Evolutionary conservation across 148 eudicot genomes (phyloP).

Genomic region (Persicaria tinctoria): DNA sequence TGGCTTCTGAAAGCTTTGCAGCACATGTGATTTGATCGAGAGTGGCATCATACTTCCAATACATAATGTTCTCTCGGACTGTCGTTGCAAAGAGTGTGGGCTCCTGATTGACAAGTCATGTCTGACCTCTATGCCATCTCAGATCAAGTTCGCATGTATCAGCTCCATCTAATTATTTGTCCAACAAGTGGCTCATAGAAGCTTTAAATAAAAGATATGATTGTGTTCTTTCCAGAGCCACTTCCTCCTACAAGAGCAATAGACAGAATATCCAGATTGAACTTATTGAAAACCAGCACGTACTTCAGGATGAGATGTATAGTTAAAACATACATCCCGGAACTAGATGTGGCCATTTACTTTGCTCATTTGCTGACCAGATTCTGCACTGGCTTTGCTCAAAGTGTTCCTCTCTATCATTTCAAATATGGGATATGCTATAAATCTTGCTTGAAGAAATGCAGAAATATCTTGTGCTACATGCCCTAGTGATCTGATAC

Average conservation of each 20-base stretch:
- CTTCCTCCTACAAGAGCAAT: conserved; percentile 98
- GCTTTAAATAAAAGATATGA: conserved; percentile 82
- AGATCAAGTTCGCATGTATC: too few species aligned
- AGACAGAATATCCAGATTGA: conserved; percentile 65
- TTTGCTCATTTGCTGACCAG: conserved; percentile 42
- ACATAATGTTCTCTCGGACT: too few species aligned
- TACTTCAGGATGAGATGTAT: conserved; percentile 91
- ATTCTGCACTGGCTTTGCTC: conserved; percentile 36
- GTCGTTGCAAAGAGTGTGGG: too few species aligned
- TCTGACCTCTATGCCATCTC: too few species aligned
- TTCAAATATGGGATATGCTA: conserved; percentile 85
- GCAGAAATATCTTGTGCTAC: conserved; percentile 95
- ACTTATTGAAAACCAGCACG: conserved; percentile 46
- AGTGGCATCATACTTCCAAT: too few species aligned
- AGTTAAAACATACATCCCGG: conserved; percentile 71
- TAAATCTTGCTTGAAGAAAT: conserved; percentile 70
- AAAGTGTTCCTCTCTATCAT: conserved; percentile 71
- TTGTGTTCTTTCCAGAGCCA: conserved; percentile 96
- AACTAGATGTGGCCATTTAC: conserved; percentile 79
- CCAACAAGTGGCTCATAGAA: conserved; percentile 92
- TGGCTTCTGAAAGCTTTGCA: too few species aligned
- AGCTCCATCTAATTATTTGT: conserved; percentile 4
- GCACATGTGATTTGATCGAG: too few species aligned
- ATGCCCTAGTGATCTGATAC: conserved; percentile 81
- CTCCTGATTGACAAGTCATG: too few species aligned